A percentile compares a stretch with the other conserved stretches of the same genome.
Evolutionary conservation across 225 moss, liverwort and hornwort species (phyloP).

Genomic region (Antitrichia curtipendula): DNA sequence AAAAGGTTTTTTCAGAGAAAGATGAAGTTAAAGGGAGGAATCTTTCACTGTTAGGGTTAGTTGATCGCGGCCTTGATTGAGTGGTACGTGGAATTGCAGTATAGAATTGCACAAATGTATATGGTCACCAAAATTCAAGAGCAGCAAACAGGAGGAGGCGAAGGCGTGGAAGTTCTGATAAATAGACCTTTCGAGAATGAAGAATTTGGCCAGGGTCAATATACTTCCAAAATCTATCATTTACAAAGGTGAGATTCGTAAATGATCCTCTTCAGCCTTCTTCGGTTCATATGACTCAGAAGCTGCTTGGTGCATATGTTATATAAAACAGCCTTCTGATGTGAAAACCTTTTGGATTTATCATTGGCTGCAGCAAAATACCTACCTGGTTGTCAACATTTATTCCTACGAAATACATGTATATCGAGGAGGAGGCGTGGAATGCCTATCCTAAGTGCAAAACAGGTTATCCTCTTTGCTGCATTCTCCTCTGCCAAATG

Average conservation of each 20-base stretch:
- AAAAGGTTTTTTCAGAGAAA: neutral
- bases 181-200: conserved; percentile 82
- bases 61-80: neutral
- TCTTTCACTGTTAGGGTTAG: neutral
- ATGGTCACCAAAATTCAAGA: conserved; percentile 96
- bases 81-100: conserved; percentile 41
- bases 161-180: conserved; percentile 79
- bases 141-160: conserved; percentile 69
- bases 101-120: conserved; percentile 88
- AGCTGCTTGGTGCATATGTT: neutral
- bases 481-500: neutral
- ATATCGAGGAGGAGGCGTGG: conserved; percentile 97
- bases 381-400: conserved; percentile 80
- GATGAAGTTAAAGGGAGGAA: neutral
- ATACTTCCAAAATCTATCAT: conserved; percentile 91
- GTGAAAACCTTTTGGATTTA: neutral
- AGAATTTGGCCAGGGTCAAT: conserved; percentile 76
- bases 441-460: conserved; percentile 94
- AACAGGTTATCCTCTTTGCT: conserved; percentile 34
- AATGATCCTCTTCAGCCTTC: neutral
- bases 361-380: conserved; percentile 54
- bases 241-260: conserved; percentile 55
- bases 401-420: conserved; percentile 54
- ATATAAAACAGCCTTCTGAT: neutral
- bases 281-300: neutral